Evolutionary conservation across 495 filamentous ascomycete genomes (phyloP), one percentile per base, ranked within the genome.

Genomic region (Haplographium delicatum): DNA sequence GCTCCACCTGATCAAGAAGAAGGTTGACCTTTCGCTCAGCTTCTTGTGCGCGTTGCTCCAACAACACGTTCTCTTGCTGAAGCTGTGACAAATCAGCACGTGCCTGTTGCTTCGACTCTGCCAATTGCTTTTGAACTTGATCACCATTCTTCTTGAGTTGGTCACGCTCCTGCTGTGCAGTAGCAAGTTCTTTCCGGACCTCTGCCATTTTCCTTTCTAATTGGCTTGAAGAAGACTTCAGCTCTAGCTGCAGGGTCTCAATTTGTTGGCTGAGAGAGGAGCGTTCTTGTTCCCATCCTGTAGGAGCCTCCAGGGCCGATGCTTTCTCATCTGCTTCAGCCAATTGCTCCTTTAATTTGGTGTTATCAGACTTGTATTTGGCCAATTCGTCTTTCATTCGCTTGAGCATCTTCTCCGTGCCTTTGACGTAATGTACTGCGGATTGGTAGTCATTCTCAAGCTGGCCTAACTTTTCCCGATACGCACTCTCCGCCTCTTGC

Each of bases 361-460:
- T 72, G 58, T 95, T 96, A 40, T 91, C 83, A 31, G 79, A 68
- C 74, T 96, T 96, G 65, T 90, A 90, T 28, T 90, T 88, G 30
- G 82, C 72, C 10, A 97, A 73, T 66, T 98, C 93, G 56, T 96
- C 89, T 73, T 98, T 97, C 82, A 98, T 95, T 59, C 91, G 90
- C 68, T 91, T 91, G 20, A 98, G 75, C 88, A 99, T 95, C 77
- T 96, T 96, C 69, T 99, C 94, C 1, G 91, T 96, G 33, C 93
- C 94, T 62, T 96, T 94, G 55, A 99, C 89, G 62, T 99, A 99
- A 67, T 96, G 91, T n/a, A 97, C 91, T 10, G 94, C 91, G n/a
- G 94, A 95, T 63, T 95, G 89, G 63, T 99, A 95, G 62, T 99
- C 93, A 63, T 88, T 89, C 63, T 96, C 90, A 19, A 99, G 81